These are phyloP conservation scores for Luzula sylvatica DNA, from an alignment of 176 grass and related monocot species.

Conservation along the genomic window DNA sequence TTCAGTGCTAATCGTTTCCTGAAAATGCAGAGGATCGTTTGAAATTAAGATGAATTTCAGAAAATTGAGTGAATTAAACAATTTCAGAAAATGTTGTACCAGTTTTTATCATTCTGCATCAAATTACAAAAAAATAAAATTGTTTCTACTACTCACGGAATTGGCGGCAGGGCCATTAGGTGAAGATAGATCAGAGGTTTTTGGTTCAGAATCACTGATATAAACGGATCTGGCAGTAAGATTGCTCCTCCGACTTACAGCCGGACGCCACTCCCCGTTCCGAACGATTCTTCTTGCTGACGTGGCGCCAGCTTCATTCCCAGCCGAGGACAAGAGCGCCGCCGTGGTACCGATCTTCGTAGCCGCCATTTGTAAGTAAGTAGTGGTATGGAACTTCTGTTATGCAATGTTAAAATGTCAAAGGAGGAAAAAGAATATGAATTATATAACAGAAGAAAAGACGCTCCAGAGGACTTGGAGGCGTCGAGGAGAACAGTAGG, in stretches of 20 bases:
- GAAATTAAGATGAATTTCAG: constrained; percentile 8
- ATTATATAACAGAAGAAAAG: background rate
- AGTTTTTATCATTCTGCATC: too few relatives aligned
- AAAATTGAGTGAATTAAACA: background rate
- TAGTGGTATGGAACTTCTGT: constrained; percentile 5
- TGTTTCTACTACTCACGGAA: constrained; percentile 21
- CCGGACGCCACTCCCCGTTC: constrained; percentile 4
- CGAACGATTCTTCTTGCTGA: background rate
- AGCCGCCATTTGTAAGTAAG: constrained; percentile 25
- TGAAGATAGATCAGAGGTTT: constrained; percentile 36
- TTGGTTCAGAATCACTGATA: constrained; percentile 21
- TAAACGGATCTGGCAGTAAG: constrained; percentile 37
- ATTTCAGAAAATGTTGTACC: background rate
- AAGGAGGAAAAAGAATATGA: background rate
- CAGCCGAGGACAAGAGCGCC: constrained; percentile 8
- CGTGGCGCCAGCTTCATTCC: constrained; percentile 8
- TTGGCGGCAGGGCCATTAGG: constrained; percentile 47
- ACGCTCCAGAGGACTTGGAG: background rate
- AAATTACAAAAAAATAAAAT: background rate
- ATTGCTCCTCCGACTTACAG: constrained; percentile 16
- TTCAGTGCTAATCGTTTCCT: constrained; percentile 28
- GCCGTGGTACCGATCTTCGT: constrained; percentile 52
- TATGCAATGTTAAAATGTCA: background rate
- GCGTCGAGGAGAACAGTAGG: background rate
- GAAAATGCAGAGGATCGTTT: background rate